These are phyloP conservation scores for Coccomyxa subellipsoidea DNA, from an alignment of 163 green algal genomes.

Conservation along the genomic window DNA sequence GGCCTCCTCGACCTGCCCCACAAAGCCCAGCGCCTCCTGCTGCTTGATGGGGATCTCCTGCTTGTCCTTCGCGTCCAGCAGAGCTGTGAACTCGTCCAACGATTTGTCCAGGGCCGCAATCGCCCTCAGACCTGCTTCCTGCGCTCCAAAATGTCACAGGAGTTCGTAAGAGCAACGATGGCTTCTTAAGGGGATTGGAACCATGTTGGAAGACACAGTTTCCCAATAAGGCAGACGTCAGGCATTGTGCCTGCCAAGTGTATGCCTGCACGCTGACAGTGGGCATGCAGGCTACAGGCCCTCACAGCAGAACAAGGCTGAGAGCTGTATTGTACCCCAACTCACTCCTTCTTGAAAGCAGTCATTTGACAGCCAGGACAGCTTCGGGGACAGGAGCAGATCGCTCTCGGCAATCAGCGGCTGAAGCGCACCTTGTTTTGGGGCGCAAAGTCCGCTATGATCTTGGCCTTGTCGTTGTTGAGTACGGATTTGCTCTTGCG, in stretches of 20 bases:
- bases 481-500: conserved; percentile 35
- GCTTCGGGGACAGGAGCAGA: not conserved
- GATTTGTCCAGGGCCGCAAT: conserved; percentile 51
- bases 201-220: not conserved
- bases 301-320: too few relatives aligned
- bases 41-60: conserved; percentile 80
- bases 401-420: not conserved
- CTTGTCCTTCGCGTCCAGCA: conserved; percentile 79
- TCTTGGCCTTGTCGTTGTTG: conserved; percentile 45
- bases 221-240: not conserved
- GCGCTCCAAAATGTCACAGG: not conserved
- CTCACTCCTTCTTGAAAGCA: too few relatives aligned
- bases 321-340: too few relatives aligned
- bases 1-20: conserved; percentile 84
- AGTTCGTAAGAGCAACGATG: not conserved
- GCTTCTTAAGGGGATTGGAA: not conserved
- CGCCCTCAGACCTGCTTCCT: conserved; percentile 51
- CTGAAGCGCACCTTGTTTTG: conserved; percentile 55
- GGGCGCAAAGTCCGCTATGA: conserved; percentile 64
- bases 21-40: conserved; percentile 69
- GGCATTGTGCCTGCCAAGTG: not conserved
- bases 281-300: too few relatives aligned
- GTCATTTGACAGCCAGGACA: not conserved
- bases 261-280: too few relatives aligned
- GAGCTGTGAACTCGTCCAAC: conserved; percentile 54